These are phyloP conservation scores for Puccinia triticina DNA, from an alignment of 1,284 basidiomycete genomes.

Conservation along the genomic window DNA sequence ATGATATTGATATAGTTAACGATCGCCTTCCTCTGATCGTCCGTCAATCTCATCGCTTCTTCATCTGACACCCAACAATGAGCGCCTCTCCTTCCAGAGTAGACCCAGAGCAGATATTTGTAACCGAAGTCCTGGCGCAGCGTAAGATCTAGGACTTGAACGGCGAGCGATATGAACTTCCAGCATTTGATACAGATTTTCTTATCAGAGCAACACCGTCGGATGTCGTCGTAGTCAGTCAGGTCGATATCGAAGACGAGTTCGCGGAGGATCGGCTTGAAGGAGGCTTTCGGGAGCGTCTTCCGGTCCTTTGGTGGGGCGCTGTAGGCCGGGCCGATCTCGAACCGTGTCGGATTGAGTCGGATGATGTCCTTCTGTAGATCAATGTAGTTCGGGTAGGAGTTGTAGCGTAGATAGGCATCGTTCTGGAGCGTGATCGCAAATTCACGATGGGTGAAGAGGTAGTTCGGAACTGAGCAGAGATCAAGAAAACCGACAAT, in stretches of 20 bases:
- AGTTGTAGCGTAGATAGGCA: slow-evolving; percentile 92
- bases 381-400: slow-evolving; percentile 80
- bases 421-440: slow-evolving; percentile 92
- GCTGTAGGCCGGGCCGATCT: slow-evolving; percentile 93
- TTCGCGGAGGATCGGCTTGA: slow-evolving; percentile 81
- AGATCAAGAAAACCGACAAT: not conserved
- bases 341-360: slow-evolving; percentile 86
- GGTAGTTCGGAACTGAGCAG: slow-evolving; percentile 64
- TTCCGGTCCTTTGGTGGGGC: slow-evolving; percentile 90
- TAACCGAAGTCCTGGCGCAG: slow-evolving; percentile 84
- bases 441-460: slow-evolving; percentile 91
- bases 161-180: slow-evolving; percentile 90
- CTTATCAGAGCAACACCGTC: slow-evolving; percentile 91
- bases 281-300: slow-evolving; percentile 73
- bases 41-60: slow-evolving; percentile 82
- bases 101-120: slow-evolving; percentile 86
- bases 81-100: slow-evolving; percentile 96
- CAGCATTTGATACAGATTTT: slow-evolving; percentile 92
- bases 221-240: slow-evolving; percentile 96
- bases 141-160: slow-evolving; percentile 78
- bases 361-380: slow-evolving; percentile 85
- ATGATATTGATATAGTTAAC: slow-evolving; percentile 86
- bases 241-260: slow-evolving; percentile 99
- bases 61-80: slow-evolving; percentile 96
- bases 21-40: slow-evolving; percentile 84